A percentile compares a stretch with the other conserved stretches of the same genome.
phyloP scores from a whole-genome alignment of 1,139 yeast genomes.

The Yamadazyma epiphylla region DNA sequence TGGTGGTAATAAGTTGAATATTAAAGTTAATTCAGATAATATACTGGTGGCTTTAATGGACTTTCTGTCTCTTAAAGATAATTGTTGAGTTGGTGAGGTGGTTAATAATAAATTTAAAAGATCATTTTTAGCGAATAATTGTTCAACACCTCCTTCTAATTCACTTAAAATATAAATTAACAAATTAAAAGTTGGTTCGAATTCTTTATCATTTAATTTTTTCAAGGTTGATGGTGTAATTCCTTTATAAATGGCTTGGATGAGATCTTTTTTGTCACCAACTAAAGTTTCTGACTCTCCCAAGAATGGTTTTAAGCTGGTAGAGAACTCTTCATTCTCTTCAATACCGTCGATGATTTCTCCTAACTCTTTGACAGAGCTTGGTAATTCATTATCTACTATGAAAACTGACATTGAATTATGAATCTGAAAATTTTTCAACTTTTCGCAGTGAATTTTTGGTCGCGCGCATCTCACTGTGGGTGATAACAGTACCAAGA shows the following conservation, averaged over 20 bases:
- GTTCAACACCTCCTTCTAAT: constrained; percentile 25
- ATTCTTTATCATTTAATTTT: constrained; percentile 41
- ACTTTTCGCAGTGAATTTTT: constrained; percentile 1
- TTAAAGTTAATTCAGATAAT: constrained; percentile 39
- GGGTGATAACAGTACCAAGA: no score
- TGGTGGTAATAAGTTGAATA: constrained; percentile 42
- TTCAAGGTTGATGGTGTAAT: constrained; percentile 24
- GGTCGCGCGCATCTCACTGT: no score
- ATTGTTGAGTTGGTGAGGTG: constrained; percentile 35
- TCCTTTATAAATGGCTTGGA: constrained; percentile 22
- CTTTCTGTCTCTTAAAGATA: constrained; percentile 46
- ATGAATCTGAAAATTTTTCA: constrained; percentile 7
- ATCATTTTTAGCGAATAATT: constrained; percentile 19
- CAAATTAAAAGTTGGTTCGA: constrained; percentile 45
- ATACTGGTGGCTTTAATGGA: constrained; percentile 42
- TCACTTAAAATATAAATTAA: constrained; percentile 33
- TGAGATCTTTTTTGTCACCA: constrained; percentile 26
- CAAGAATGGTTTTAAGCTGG: constrained; percentile 18
- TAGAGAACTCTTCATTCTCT: constrained; percentile 25
- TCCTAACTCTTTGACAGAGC: constrained; percentile 39
- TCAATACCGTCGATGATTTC: constrained; percentile 35
- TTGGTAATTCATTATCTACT: constrained; percentile 42
- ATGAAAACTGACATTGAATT: constrained; percentile 41
- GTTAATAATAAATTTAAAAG: constrained; percentile 29
- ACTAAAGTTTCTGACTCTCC: constrained; percentile 20